Base-by-base conservation (phyloP, 495 filamentous ascomycete species). In the Saxispiralis lemnorum region DNA sequence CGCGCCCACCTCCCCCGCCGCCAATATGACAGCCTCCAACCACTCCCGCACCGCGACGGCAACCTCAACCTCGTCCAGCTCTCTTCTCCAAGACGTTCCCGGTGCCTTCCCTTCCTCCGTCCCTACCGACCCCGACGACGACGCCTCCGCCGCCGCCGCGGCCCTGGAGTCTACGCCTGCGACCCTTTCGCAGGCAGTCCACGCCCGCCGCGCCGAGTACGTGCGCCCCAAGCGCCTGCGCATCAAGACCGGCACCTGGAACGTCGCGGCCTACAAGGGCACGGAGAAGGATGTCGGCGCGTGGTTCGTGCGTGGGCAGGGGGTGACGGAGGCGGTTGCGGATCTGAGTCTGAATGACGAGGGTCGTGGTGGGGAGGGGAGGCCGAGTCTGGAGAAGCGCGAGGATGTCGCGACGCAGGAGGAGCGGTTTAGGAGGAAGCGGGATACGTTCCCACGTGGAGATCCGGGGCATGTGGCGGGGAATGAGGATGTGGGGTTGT, bases 181-280 rank as follows among this genome's bases (percentile, higher is more conserved):
- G 3, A 68, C 67, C 35, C 60, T 81, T 2, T 66, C 71, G 7
- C 68, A 75, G 40, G 71, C 71, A 2, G 59, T 96, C 14, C 71
- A 75, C 56, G 76, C 78, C 10, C 67, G 89, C 34, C 74, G 76
- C 47, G 61, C 73, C 31, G 86, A 95, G 53, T 99, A 85, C 56
- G 78, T 76, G 7, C 70, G 69, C 11, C 69, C 75, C 24, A 69
- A 70, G 43, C 69, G 71, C 21, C 71, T 94, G 42, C 75, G 73
- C 44, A 71, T 96, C 51, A 95, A 93, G 54, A 66, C 95, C 17
- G 89, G 86, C 5, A 78, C 79, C 1, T 99, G 92, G 92, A 99
- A 99, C 61, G 83, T 95, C 20, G 92, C 85, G 7, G 75, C 80
- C 1, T 71, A 78, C 44, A 69, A 77, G 32, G 81, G 78, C 28